Percentiles rank a stretch among this genome's conserved stretches.
These are phyloP conservation scores for Fusarium sambucinum DNA, from an alignment of 2,329 filamentous ascomycete species.

Conservation along the genomic window DNA sequence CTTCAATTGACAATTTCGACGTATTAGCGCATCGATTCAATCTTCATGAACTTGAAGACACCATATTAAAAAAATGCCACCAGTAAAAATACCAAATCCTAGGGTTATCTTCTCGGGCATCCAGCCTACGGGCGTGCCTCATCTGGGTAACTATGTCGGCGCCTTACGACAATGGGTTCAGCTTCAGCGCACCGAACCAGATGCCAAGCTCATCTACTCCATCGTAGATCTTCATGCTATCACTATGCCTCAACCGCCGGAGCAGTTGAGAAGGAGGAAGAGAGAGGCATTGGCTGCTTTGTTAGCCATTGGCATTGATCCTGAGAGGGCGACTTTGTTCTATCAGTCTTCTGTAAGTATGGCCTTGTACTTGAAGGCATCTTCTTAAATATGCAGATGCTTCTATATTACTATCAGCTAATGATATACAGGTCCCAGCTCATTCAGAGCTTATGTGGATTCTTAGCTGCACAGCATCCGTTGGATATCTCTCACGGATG, in stretches of 20 bases:
- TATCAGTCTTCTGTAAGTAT: conserved; percentile 78
- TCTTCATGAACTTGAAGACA: neutral
- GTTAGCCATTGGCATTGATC: conserved; percentile 85
- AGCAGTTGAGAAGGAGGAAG: conserved; percentile 71
- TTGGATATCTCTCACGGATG: conserved; percentile 97
- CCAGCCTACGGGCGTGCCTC: conserved; percentile 93
- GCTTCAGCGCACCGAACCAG: conserved; percentile 72
- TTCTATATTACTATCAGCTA: neutral
- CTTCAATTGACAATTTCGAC: conserved; percentile 9
- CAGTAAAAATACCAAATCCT: conserved; percentile 21
- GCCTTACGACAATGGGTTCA: conserved; percentile 88
- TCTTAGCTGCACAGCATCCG: conserved; percentile 88
- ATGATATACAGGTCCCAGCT: conserved; percentile 69
- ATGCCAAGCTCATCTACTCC: conserved; percentile 79
- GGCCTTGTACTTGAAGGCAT: neutral
- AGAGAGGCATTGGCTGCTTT: conserved; percentile 83
- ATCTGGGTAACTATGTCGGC: conserved; percentile 95
- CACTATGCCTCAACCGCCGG: conserved; percentile 77
- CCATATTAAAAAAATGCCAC: conserved; percentile 16
- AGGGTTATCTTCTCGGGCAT: conserved; percentile 91
- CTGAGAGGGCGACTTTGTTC: conserved; percentile 82
- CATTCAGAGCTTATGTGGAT: conserved; percentile 98
- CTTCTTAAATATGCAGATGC: neutral
- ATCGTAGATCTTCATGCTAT: conserved; percentile 96
- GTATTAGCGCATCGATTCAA: neutral